A percentile compares a stretch with the other conserved stretches of the same genome.
phyloP scores from a whole-genome alignment of 768 basidiomycete genomes.

The Pulveroboletus sp. region DNA sequence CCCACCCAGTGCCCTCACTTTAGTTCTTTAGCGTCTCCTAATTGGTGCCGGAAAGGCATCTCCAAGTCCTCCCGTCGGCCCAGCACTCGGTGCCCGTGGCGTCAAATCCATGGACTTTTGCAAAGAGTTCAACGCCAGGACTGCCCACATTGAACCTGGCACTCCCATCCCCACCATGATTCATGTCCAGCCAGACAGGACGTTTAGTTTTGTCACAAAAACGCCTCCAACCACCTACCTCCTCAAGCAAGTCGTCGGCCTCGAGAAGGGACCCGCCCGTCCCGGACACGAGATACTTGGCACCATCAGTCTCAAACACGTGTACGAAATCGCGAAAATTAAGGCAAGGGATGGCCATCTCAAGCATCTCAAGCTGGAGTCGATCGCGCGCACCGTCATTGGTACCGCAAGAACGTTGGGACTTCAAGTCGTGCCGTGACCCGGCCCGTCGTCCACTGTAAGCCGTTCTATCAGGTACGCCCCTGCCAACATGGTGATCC shows the following conservation, averaged over 20 bases:
- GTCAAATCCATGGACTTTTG: slow-evolving; percentile 99
- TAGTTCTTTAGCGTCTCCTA: slow-evolving; percentile 60
- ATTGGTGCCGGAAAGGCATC: slow-evolving; percentile 93
- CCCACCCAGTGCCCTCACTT: slow-evolving; percentile 9
- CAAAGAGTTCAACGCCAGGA: slow-evolving; percentile 99
- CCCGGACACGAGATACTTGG: slow-evolving; percentile 75
- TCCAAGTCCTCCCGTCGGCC: slow-evolving; percentile 93
- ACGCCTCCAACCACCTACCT: slow-evolving; percentile 88
- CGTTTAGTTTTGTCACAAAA: slow-evolving; percentile 91
- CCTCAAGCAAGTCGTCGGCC: slow-evolving; percentile 83
- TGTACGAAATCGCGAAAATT: slow-evolving; percentile 98
- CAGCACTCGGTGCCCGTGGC: slow-evolving; percentile 94
- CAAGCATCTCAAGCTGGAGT: slow-evolving; percentile 81
- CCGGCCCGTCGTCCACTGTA: slow-evolving; percentile 14
- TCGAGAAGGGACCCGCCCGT: slow-evolving; percentile 85
- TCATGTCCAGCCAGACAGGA: slow-evolving; percentile 88
- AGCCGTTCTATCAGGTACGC: slow-evolving; percentile 23
- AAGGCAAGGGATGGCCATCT: slow-evolving; percentile 88
- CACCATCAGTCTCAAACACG: slow-evolving; percentile 90
- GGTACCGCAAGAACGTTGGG: slow-evolving; percentile 89
- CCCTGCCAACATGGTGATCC: slow-evolving; percentile 16
- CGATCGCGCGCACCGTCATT: slow-evolving; percentile 81
- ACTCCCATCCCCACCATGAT: slow-evolving; percentile 90
- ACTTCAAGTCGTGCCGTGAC: slow-evolving; percentile 83
- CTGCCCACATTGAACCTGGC: slow-evolving; percentile 79